Percentiles rank a stretch among this genome's conserved stretches.
Conservation (phyloP, 2,329 filamentous ascomycete genomes). For the Pyrenochaeta sp. region DNA sequence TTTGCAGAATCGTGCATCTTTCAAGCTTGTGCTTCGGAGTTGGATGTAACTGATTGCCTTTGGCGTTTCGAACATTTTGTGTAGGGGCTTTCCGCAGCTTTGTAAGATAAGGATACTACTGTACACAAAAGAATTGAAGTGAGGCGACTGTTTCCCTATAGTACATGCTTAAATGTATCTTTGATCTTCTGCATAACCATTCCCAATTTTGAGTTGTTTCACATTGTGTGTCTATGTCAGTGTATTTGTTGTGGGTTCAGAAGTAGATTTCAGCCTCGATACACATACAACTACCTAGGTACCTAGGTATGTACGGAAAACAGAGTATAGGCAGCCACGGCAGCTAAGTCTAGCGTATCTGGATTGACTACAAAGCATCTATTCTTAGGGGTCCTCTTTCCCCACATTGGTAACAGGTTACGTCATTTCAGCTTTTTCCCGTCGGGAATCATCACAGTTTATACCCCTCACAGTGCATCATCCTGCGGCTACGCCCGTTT, state of each 20-base stretch:
- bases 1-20: no score
- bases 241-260: no score
- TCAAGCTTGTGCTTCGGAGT: background rate
- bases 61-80: background rate
- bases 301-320: no score
- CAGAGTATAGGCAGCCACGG: no score
- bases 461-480: constrained; percentile 6
- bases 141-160: background rate
- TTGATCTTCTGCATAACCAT: background rate
- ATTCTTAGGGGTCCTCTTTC: constrained; percentile 1
- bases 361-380: no score
- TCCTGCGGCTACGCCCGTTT: background rate
- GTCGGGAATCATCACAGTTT: constrained; percentile 22
- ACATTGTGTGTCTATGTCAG: no score
- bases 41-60: background rate
- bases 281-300: no score
- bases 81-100: constrained; percentile 6
- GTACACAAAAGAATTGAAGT: background rate
- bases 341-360: no score
- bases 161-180: no score
- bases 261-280: background rate
- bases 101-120: constrained; percentile 11
- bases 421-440: constrained; percentile 28
- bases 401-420: constrained; percentile 10
- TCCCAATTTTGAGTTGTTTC: no score